phyloP scores from a whole-genome alignment of 1,284 basidiomycete species.

The Marasmius oreades region DNA sequence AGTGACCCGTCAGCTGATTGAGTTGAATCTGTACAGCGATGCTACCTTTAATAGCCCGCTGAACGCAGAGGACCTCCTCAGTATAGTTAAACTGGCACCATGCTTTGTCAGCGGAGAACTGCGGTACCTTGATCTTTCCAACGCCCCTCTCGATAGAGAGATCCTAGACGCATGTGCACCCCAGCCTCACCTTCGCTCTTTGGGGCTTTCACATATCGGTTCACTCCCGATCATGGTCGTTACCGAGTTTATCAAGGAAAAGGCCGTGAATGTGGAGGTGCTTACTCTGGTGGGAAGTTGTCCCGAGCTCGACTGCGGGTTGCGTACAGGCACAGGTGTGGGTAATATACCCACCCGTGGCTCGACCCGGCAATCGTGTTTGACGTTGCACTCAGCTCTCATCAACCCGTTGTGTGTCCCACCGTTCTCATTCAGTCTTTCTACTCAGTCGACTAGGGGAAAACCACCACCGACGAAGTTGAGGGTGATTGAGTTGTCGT shows the following conservation, averaged over 20 bases:
- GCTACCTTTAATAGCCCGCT: conserved; percentile 84
- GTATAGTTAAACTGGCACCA: conserved; percentile 74
- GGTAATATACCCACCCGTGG: conserved; percentile 28
- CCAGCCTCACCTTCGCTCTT: conserved; percentile 78
- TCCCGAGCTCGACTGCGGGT: conserved; percentile 64
- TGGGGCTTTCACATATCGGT: conserved; percentile 87
- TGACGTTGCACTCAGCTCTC: conserved; percentile 65
- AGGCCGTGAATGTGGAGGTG: conserved; percentile 81
- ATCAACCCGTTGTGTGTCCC: conserved; percentile 77
- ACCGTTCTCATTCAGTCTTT: conserved; percentile 66
- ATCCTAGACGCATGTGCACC: conserved; percentile 57
- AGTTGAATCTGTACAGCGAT: conserved; percentile 90
- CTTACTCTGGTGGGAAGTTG: conserved; percentile 81
- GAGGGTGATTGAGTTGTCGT: conserved; percentile 85
- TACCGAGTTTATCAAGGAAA: conserved; percentile 64
- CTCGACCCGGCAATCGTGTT: conserved; percentile 51
- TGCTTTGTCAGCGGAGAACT: conserved; percentile 78
- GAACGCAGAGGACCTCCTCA: conserved; percentile 61
- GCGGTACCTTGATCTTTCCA: conserved; percentile 89
- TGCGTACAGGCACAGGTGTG: conserved; percentile 30
- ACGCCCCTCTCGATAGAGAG: conserved; percentile 67
- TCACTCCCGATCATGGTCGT: conserved; percentile 66
- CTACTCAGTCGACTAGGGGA: conserved; percentile 26
- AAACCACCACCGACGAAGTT: conserved; percentile 67
- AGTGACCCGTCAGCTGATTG: conserved; percentile 62